phyloP scores from a whole-genome alignment of 345 rosid genomes.

The Moricandia moricandioides region DNA sequence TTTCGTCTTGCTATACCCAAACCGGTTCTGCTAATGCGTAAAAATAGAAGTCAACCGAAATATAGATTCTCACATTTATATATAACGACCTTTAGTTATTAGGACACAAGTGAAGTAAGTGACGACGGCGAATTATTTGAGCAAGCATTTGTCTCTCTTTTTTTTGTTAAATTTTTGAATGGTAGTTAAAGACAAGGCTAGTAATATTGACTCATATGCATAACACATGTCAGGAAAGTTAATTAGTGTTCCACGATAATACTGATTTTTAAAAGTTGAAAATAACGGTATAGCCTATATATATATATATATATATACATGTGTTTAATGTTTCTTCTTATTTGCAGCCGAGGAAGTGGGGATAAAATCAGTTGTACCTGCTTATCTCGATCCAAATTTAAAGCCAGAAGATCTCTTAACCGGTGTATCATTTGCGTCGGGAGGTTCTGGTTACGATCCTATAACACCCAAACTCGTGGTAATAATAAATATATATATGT shows the following conservation, averaged over 20 bases:
- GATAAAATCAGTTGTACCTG: slow-evolving; percentile 54
- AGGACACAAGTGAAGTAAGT: slow-evolving; percentile 1
- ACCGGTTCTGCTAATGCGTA: neutral
- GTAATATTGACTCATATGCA: neutral
- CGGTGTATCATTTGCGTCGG: slow-evolving; percentile 79
- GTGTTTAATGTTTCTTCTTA: neutral
- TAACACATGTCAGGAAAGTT: neutral
- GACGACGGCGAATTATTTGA: neutral
- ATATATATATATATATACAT: neutral
- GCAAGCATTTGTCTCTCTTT: slow-evolving; percentile 3
- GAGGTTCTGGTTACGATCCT: slow-evolving; percentile 78
- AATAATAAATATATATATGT: slow-evolving; percentile 4
- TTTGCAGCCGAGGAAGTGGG: slow-evolving; percentile 66
- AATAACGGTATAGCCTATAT: neutral
- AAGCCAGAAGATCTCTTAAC: slow-evolving; percentile 55
- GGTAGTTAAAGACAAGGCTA: neutral
- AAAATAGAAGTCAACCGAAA: neutral
- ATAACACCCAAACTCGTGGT: slow-evolving; percentile 56
- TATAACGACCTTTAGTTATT: neutral
- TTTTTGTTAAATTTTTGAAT: neutral
- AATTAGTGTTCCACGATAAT: neutral
- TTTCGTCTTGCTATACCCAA: neutral
- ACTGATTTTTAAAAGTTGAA: neutral
- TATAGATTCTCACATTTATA: neutral
- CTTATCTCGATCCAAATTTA: slow-evolving; percentile 56